Conservation (phyloP, 441 rosid species). For the Rhodomyrtus psidioides region DNA sequence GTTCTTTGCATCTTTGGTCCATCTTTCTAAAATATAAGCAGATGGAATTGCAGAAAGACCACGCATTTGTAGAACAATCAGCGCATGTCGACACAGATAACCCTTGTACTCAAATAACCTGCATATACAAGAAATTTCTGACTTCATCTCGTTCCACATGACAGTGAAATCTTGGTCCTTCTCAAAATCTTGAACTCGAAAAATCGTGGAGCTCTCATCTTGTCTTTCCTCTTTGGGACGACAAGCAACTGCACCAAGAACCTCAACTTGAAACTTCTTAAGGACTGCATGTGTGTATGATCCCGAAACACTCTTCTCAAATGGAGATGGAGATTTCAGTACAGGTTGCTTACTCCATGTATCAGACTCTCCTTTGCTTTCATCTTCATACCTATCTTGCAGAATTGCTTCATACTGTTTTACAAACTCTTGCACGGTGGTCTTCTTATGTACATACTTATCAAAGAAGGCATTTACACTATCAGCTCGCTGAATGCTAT, state of each 20-base stretch:
- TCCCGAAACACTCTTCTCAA: slow-evolving; percentile 74
- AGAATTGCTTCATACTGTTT: slow-evolving; percentile 57
- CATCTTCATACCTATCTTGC: slow-evolving; percentile 81
- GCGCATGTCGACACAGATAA: slow-evolving; percentile 81
- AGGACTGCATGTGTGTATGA: slow-evolving; percentile 75
- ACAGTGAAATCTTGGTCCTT: slow-evolving; percentile 59
- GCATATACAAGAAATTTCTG: slow-evolving; percentile 72
- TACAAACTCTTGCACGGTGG: slow-evolving; percentile 70
- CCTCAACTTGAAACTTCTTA: slow-evolving; percentile 73
- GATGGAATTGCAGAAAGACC: slow-evolving; percentile 70
- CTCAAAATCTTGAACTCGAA: slow-evolving; percentile 76
- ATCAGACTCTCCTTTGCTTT: slow-evolving; percentile 83
- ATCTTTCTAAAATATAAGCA: slow-evolving; percentile 63
- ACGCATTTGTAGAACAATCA: slow-evolving; percentile 81
- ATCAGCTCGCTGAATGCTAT: slow-evolving; percentile 58
- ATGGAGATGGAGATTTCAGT: slow-evolving; percentile 79
- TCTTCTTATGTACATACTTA: slow-evolving; percentile 78
- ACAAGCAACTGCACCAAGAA: slow-evolving; percentile 84
- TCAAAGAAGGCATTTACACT: slow-evolving; percentile 68
- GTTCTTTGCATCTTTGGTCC: slow-evolving; percentile 81
- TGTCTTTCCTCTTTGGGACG: slow-evolving; percentile 76
- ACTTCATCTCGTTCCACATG: slow-evolving; percentile 56
- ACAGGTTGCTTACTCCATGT: slow-evolving; percentile 72
- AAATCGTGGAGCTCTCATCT: slow-evolving; percentile 46
- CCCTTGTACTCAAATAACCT: slow-evolving; percentile 69